Percentiles rank a stretch among this genome's conserved stretches.
Evolutionary conservation across 352 stramenopile species (phyloP).

Genomic region (Globisporangium cystogenes): DNA sequence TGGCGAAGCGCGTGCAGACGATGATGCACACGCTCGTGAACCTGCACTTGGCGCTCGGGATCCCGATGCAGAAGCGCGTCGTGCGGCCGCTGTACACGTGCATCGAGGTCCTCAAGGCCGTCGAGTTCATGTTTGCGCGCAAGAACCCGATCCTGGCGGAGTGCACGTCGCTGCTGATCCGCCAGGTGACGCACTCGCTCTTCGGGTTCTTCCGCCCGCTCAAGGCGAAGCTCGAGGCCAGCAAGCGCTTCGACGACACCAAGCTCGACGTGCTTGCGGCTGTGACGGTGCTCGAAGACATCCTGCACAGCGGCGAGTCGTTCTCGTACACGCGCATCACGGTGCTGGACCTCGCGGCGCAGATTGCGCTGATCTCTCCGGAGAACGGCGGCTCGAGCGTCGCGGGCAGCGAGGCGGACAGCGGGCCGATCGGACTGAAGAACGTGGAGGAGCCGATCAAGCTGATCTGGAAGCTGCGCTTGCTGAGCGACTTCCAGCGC

Average conservation of each 20-base stretch:
- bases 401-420: constrained; percentile 35
- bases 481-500: constrained; percentile 88
- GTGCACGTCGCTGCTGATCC: constrained; percentile 63
- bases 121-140: constrained; percentile 91
- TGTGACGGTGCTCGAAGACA: constrained; percentile 83
- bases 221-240: constrained; percentile 79
- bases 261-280: constrained; percentile 81
- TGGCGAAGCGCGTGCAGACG: constrained; percentile 85
- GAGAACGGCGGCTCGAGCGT: constrained; percentile 25
- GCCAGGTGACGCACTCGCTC: constrained; percentile 74
- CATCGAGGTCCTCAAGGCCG: constrained; percentile 89
- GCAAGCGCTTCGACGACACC: constrained; percentile 84
- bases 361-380: constrained; percentile 73
- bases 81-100: constrained; percentile 86
- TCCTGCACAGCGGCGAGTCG: constrained; percentile 71
- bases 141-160: constrained; percentile 83
- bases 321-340: constrained; percentile 84
- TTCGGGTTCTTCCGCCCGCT: constrained; percentile 79
- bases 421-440: constrained; percentile 40
- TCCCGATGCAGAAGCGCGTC: constrained; percentile 81
- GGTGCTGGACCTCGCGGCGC: constrained; percentile 69
- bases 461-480: constrained; percentile 78
- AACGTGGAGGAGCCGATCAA: constrained; percentile 70
- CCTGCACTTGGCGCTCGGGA: constrained; percentile 82
- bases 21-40: constrained; percentile 90